Conservation (phyloP, 176 grass and related monocot species). For the Puya raimondii region DNA sequence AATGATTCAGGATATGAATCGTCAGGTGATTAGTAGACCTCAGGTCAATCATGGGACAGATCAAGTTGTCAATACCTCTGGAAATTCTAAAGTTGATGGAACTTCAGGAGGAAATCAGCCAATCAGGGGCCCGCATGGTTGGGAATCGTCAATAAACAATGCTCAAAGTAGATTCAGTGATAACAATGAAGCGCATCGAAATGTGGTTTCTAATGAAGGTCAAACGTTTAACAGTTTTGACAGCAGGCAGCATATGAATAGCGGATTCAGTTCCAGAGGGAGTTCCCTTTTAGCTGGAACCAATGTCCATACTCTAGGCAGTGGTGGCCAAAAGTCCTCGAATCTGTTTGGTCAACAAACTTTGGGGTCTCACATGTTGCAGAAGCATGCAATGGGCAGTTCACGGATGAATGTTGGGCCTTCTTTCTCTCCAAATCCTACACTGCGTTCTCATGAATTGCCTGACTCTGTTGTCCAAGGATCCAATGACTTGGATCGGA, state of each 20-base stretch:
- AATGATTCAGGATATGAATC: conserved; percentile 33
- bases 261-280: conserved; percentile 30
- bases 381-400: conserved; percentile 39
- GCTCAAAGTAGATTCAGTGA: conserved; percentile 45
- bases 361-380: conserved; percentile 41
- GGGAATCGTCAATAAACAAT: conserved; percentile 47
- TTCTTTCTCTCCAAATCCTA: conserved; percentile 27
- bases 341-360: conserved; percentile 33
- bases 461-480: conserved; percentile 35
- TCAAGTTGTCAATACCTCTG: neutral
- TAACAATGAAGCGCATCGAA: conserved; percentile 41
- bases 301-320: conserved; percentile 17
- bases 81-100: conserved; percentile 1
- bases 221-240: conserved; percentile 23
- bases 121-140: conserved; percentile 32
- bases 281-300: conserved; percentile 36
- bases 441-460: conserved; percentile 31
- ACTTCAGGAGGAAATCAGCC: conserved; percentile 1
- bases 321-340: conserved; percentile 17
- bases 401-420: conserved; percentile 51
- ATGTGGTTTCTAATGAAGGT: conserved; percentile 29
- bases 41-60: conserved; percentile 10
- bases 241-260: conserved; percentile 30
- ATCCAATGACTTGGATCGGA: conserved; percentile 44
- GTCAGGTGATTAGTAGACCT: neutral